phyloP scores from a whole-genome alignment of 495 filamentous ascomycete species.

The Aspergillus diversus region DNA sequence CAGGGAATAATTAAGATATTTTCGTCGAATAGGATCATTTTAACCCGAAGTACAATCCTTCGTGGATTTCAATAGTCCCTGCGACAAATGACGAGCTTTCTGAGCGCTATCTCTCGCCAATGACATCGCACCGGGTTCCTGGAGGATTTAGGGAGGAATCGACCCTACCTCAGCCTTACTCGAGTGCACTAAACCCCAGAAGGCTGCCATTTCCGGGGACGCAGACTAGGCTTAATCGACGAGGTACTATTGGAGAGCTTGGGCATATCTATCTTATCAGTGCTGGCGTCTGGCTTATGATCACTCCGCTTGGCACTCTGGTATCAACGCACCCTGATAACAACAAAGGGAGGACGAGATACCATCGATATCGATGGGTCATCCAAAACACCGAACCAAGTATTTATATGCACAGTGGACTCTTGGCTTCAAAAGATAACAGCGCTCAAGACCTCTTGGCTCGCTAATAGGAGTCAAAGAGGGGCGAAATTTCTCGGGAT shows the following conservation, averaged over 20 bases:
- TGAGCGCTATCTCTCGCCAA: constrained; percentile 21
- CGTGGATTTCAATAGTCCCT: not conserved
- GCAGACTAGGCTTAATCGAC: not conserved
- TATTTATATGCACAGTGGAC: constrained; percentile 8
- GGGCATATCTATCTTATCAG: constrained; percentile 20
- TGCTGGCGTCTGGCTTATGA: not conserved
- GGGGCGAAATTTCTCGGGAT: constrained; percentile 11
- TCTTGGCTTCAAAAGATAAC: constrained; percentile 23
- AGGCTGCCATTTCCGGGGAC: constrained; percentile 21
- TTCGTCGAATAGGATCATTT: not conserved
- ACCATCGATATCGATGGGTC: not conserved
- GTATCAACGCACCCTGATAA: constrained; percentile 11
- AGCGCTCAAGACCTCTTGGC: constrained; percentile 17
- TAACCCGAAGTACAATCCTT: not conserved
- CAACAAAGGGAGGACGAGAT: not conserved
- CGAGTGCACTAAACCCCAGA: constrained; percentile 17
- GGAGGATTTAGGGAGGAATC: constrained; percentile 1
- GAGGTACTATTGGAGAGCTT: constrained; percentile 13
- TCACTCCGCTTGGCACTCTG: constrained; percentile 12
- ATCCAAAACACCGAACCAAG: not conserved
- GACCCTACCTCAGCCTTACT: constrained; percentile 9
- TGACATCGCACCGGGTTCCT: constrained; percentile 4
- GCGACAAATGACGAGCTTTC: not conserved
- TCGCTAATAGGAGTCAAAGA: constrained; percentile 15
- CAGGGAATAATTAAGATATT: not conserved